phyloP scores from a whole-genome alignment of 225 moss, liverwort and hornwort genomes.

The Thuidium tamariscinum region DNA sequence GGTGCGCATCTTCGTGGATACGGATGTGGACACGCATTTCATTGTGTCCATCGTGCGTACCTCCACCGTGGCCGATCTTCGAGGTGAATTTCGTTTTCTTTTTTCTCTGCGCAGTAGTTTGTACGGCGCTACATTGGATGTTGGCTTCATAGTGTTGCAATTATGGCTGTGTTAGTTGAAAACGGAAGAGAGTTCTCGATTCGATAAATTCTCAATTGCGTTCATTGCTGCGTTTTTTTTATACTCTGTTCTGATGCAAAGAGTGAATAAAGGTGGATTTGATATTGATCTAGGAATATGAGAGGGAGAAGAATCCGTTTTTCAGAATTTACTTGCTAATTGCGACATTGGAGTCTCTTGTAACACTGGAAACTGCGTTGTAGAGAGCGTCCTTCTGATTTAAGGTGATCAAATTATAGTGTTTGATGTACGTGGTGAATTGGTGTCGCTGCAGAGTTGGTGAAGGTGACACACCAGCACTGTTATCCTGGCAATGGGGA shows the following conservation, averaged over 20 bases:
- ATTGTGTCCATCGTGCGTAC: constrained; percentile 21
- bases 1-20: constrained; percentile 42
- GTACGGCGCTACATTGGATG: background rate
- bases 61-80: constrained; percentile 24
- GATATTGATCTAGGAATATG: no score
- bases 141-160: background rate
- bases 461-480: constrained; percentile 28
- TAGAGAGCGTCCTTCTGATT: background rate
- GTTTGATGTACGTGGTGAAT: background rate
- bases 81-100: constrained; percentile 3
- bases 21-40: constrained; percentile 33
- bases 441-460: constrained; percentile 9
- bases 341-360: background rate
- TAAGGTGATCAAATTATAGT: background rate
- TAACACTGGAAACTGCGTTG: background rate
- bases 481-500: constrained; percentile 27
- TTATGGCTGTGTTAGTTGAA: background rate
- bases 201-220: background rate
- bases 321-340: background rate
- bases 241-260: background rate
- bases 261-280: background rate
- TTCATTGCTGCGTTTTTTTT: background rate
- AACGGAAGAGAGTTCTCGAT: no score
- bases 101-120: no score
- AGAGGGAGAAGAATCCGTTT: no score